phyloP scores from a whole-genome alignment of 176 grass and related monocot species.

The Oryza brachyantha region DNA sequence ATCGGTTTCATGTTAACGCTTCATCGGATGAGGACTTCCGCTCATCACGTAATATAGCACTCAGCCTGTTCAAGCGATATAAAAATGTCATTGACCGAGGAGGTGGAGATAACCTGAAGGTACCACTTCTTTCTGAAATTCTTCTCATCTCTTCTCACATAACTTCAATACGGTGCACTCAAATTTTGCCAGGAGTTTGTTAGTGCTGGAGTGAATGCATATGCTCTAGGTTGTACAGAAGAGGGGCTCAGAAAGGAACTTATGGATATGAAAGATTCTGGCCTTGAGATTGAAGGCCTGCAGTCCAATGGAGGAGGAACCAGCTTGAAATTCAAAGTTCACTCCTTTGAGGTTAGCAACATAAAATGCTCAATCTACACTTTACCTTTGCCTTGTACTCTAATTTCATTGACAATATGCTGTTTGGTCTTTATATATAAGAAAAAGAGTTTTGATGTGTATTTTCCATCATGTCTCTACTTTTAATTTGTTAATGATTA shows the following conservation, averaged over 20 bases:
- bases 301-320: conserved; percentile 55
- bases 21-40: conserved; percentile 76
- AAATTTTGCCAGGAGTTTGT: conserved; percentile 69
- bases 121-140: conserved; percentile 39
- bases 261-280: conserved; percentile 73
- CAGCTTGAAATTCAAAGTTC: conserved; percentile 67
- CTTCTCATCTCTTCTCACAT: not conserved
- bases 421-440: conserved; percentile 19
- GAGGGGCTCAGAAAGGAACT: conserved; percentile 91
- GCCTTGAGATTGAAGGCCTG: conserved; percentile 66
- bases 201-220: conserved; percentile 84
- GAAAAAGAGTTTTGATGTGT: not conserved
- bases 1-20: conserved; percentile 76
- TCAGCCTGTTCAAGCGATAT: conserved; percentile 84
- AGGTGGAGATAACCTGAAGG: conserved; percentile 77
- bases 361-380: not conserved
- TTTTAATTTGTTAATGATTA: conserved; percentile 10
- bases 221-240: conserved; percentile 89
- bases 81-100: conserved; percentile 81
- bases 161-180: not conserved
- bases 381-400: not conserved
- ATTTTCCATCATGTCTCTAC: not conserved
- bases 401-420: not conserved
- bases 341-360: conserved; percentile 60
- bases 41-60: conserved; percentile 80